phyloP scores from a whole-genome alignment of 2,329 filamentous ascomycete genomes.

The Incumbomyces lentus region DNA sequence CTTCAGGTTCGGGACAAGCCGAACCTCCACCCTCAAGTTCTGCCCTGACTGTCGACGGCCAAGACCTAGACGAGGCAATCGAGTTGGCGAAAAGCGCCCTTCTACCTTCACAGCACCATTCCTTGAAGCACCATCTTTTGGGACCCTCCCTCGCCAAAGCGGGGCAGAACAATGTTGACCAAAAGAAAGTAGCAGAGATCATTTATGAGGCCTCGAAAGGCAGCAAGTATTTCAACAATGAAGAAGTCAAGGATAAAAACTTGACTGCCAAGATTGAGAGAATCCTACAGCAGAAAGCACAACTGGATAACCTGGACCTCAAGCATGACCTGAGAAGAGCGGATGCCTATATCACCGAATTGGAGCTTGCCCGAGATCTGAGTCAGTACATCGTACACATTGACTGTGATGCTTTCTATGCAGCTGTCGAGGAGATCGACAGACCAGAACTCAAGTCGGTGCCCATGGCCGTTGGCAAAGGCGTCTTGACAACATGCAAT shows the following conservation, averaged over 20 bases:
- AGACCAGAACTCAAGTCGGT: conserved; percentile 74
- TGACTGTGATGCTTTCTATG: conserved; percentile 96
- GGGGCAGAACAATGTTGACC: conserved; percentile 87
- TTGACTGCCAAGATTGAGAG: conserved; percentile 77
- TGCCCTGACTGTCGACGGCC: conserved; percentile 4
- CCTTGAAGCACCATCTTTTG: conserved; percentile 78
- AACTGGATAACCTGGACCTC: conserved; percentile 66
- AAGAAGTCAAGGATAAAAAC: conserved; percentile 69
- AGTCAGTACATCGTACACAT: conserved; percentile 80
- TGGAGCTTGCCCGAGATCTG: conserved; percentile 70
- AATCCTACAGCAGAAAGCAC: conserved; percentile 63
- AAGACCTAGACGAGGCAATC: conserved; percentile 7
- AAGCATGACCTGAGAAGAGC: conserved; percentile 62
- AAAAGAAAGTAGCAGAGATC: conserved; percentile 85
- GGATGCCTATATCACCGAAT: conserved; percentile 68
- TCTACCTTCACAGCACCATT: conserved; percentile 38
- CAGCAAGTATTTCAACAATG: conserved; percentile 89
- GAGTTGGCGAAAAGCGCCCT: conserved; percentile 7
- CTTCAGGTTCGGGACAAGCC: not conserved
- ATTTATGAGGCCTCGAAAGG: conserved; percentile 97
- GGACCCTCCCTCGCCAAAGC: conserved; percentile 89
- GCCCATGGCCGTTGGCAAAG: conserved; percentile 81
- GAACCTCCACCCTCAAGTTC: not conserved
- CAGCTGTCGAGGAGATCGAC: conserved; percentile 78
- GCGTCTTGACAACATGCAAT: conserved; percentile 64